Conservation (phyloP, 768 basidiomycete genomes). For the Lactarius evosmus region DNA sequence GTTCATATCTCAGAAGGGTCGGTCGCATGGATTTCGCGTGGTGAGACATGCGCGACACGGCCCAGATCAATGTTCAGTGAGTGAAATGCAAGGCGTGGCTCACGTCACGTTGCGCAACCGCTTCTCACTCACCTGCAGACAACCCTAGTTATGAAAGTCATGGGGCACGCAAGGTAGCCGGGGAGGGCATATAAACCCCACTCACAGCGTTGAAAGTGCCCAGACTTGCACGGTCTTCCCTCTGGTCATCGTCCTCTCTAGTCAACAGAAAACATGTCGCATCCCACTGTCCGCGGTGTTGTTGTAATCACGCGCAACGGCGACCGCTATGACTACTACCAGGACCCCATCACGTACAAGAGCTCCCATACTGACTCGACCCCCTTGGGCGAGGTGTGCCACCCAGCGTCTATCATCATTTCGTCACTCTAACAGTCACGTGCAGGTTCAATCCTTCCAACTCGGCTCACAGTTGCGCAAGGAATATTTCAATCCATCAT, state of each 20-base stretch:
- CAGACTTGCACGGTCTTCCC: conserved; percentile 28
- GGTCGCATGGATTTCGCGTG: conserved; percentile 26
- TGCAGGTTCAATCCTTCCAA: conserved; percentile 61
- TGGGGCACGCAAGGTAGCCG: conserved; percentile 14
- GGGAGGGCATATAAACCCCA: conserved; percentile 18
- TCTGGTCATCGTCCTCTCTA: conserved; percentile 16
- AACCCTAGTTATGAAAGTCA: conserved; percentile 7
- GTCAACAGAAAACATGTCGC: conserved; percentile 33
- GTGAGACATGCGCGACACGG: conserved; percentile 21
- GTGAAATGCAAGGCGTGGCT: conserved; percentile 22
- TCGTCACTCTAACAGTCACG: conserved; percentile 7
- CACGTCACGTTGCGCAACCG: conserved; percentile 9
- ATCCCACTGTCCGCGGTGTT: conserved; percentile 65
- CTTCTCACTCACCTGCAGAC: conserved; percentile 21
- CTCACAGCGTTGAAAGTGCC: conserved; percentile 3
- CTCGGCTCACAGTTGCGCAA: conserved; percentile 62
- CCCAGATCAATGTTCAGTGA: conserved; percentile 19
- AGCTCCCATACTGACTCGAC: conserved; percentile 64
- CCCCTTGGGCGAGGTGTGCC: conserved; percentile 66
- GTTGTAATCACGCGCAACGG: conserved; percentile 78
- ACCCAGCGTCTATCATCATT: background rate
- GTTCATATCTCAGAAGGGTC: conserved; percentile 6
- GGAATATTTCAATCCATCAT: conserved; percentile 63
- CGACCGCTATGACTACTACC: conserved; percentile 64
- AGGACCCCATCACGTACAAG: conserved; percentile 67